Conservation (phyloP, 495 filamentous ascomycete species). For the Aspergillus leporis region DNA sequence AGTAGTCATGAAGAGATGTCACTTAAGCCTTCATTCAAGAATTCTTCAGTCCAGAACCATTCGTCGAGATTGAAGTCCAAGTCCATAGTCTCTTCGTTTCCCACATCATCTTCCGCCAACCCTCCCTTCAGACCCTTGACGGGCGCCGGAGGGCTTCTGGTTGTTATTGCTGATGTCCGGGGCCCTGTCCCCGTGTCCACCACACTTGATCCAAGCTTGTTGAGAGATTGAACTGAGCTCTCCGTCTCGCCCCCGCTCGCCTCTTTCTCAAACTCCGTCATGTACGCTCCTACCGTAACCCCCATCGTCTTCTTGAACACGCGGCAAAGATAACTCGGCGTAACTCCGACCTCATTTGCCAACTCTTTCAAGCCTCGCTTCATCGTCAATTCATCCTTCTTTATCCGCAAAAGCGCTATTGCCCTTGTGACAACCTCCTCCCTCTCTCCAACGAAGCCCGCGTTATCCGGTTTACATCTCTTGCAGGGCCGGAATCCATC, state of each 20-base stretch:
- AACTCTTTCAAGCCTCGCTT: too few species aligned
- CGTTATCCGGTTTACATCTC: conserved; percentile 49
- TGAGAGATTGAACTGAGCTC: too few species aligned
- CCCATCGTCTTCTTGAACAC: neutral
- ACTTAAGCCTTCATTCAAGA: conserved; percentile 2
- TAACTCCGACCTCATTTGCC: too few species aligned
- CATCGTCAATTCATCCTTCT: too few species aligned
- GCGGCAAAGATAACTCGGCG: too few species aligned
- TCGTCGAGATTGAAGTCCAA: neutral
- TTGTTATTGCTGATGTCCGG: too few species aligned
- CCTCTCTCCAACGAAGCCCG: conserved; percentile 15
- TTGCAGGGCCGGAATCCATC: conserved; percentile 56
- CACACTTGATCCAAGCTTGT: neutral
- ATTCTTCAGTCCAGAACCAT: neutral
- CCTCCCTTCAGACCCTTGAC: too few species aligned
- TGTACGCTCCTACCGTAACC: neutral
- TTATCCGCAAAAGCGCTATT: too few species aligned
- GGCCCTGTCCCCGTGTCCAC: too few species aligned
- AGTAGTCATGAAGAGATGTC: too few species aligned
- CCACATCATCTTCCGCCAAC: neutral
- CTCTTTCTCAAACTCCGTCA: neutral
- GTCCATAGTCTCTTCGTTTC: neutral
- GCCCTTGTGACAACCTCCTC: conserved; percentile 19
- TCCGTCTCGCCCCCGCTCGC: neutral
- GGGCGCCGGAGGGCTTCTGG: too few species aligned